Base-by-base conservation (phyloP, 495 filamentous ascomycete species). In the Hamigera avellanea region DNA sequence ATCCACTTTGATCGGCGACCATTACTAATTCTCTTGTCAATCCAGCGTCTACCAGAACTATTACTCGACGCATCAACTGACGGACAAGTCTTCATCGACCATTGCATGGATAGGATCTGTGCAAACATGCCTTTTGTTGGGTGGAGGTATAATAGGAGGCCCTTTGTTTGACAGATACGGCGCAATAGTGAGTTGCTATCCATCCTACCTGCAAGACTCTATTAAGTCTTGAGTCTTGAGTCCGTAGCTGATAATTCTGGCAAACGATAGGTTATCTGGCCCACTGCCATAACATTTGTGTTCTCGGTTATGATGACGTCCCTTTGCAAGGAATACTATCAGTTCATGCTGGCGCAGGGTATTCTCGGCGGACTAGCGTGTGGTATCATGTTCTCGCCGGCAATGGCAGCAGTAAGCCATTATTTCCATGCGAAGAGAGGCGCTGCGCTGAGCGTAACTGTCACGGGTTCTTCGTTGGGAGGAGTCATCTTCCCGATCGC, bases 31-130 rank as follows among this genome's bases (percentile, higher is more conserved):
- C n/a, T n/a, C n/a, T n/a, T n/a, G n/a, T n/a, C n/a, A n/a, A n/a
- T n/a, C n/a, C 18, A 37, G 39, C 3, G 39, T 37, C 0, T 42
- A 36, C 15, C 39, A 42, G 28, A 25, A 36, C 1, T 42, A 42
- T 19, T 42, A 42, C 17, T 13, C 21, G 14, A 32, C 19, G 14
- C 14, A 36, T 26, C 15, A 8, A 8, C 26, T 42, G 12, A 9
- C 8, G 9, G 8, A 19, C 8, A 44, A 57, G 7, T 32, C 61
- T 0, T 59, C 71, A 9, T 67, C 62, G 0, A 52, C 56, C 15
- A 72, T 69, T 14, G 60, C 72, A 14, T 75, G 69, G 70, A 67
- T 74, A 33, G 68, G 70, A 8, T 72, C 70, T 3, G 37, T 71
- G 6, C 70, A 50, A 6, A 43, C 52, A 9, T 73, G 67, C 42